Base-by-base conservation (phyloP, 495 filamentous ascomycete genomes). In the Trichoderma gamsii region DNA sequence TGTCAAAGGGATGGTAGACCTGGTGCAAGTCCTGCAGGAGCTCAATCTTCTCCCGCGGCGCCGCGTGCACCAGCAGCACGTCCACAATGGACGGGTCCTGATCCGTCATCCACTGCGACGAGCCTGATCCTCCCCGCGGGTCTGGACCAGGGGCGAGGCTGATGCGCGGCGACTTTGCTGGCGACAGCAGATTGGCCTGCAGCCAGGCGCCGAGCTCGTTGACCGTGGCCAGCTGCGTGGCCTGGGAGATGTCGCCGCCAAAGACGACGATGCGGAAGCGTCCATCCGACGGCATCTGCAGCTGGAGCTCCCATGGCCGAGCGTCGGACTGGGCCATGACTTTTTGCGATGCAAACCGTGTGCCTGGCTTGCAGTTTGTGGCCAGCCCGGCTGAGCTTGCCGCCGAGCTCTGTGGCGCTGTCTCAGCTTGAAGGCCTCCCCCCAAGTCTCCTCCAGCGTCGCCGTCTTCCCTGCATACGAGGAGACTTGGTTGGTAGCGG, bases 231-330 rank as follows among this genome's bases (percentile, higher is more conserved):
- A 86, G 81, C 35, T 65, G 65, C 9, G 43, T 52, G 12, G 75
- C 6, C 18, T 75, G n/a, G 2, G 74, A 70, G 15, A 91, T 73
- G 74, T 90, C 82, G 3, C 89, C 89, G 0, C 82, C 84, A 51
- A 91, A 85, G 29, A 90, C 66, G n/a, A 92, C 82, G 63, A 92
- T 75, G 1, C 88, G 76, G 79, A 86, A 93, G 7, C 84, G 79
- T 0, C 90, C 89, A 72, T 90, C 85, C 0, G 81, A 72, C 18
- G 75, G 75, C 0, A 83, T 69, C 23, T 73, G 69, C 69, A 79
- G 71, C 25, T 81, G 79, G 38, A 89, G 77, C 64, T 87, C 85
- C 76, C 82, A 79, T 7, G 87, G 85, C 43, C 86, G 82, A 0
- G 80, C 87, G 71, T 87, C 86, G 4, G 84, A 80, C 71, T 87